A percentile compares a stretch with the other conserved stretches of the same genome.
Evolutionary conservation across 129 eudicot species (phyloP).

Genomic region (Chrysanthemum makinoi): DNA sequence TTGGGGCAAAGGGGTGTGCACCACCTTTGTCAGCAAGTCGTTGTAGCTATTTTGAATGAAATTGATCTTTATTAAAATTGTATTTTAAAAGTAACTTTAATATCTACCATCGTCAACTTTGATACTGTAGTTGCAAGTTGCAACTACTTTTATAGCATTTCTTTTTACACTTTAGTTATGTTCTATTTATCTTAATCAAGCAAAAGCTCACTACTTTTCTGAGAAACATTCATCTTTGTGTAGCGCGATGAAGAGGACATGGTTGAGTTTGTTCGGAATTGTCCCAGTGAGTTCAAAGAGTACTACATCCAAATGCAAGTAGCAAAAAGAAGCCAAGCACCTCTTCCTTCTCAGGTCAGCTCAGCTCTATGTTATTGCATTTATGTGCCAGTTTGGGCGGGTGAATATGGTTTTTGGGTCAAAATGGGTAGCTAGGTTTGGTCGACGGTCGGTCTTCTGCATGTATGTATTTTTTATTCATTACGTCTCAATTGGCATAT

Average conservation of each 20-base stretch:
- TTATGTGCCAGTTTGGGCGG: neutral
- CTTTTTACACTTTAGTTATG: too few species aligned
- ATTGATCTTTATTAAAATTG: too few species aligned
- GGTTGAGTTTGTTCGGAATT: slow-evolving; percentile 68
- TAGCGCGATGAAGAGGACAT: slow-evolving; percentile 97
- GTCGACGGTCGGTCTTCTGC: neutral
- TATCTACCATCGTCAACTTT: neutral
- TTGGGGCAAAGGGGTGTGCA: neutral
- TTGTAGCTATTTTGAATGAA: slow-evolving; percentile 9
- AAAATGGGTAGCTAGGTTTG: too few species aligned
- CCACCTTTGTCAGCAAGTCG: neutral
- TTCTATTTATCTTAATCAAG: too few species aligned
- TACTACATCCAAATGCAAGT: slow-evolving; percentile 95
- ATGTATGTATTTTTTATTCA: neutral
- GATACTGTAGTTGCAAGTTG: too few species aligned
- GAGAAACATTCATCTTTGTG: slow-evolving; percentile 13
- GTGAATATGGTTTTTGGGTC: too few species aligned
- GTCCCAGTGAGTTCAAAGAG: slow-evolving; percentile 82
- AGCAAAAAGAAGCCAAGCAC: slow-evolving; percentile 97
- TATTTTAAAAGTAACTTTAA: too few species aligned
- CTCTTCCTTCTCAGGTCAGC: slow-evolving; percentile 85
- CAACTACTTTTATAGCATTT: neutral
- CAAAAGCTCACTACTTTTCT: too few species aligned
- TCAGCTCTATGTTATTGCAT: slow-evolving; percentile 8
- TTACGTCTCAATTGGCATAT: slow-evolving; percentile 15